Base-by-base conservation (phyloP, 345 rosid genomes). In the Salix dunnii region DNA sequence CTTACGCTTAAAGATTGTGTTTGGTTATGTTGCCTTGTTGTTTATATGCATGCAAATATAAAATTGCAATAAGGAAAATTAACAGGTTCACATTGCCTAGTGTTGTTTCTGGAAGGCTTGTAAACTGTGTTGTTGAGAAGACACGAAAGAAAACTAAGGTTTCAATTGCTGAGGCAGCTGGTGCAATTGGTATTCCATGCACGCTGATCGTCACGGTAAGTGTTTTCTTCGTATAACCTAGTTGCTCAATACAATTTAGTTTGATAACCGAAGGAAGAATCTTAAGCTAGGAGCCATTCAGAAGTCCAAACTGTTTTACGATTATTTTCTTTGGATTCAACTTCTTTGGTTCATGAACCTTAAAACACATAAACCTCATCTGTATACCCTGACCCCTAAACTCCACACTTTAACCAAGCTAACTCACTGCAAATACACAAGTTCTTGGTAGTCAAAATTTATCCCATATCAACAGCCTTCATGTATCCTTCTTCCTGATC, bases 161-260 rank as follows among this genome's bases (percentile, higher is more conserved):
- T 78, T 96, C 98, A 43, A 92, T 94, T 85, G 97, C 96, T 11
- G 94, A 87, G 78, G 99, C 99, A 67, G 97, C 99, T 62, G 84
- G 72, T 78, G 91, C 81, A 73, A 87, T 94, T 42, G 91, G 92
- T 72, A 91, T 96, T 75, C 98, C 99, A 0, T 95, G 98, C 64
- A 87, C 78, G 71, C 78, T 96, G 71, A 92, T 96, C 97, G 97
- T 79, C 99, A 96, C 81, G 99, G 99, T 96, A 83, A 82, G 84
- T 53, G 36, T 65, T 77, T 79, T 71, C 49, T 61, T 55, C 55
- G 49, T 21, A 5, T 25, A 36, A 38, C 4, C 60, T 55, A 9
- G 25, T 66, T 66, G 69, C 38, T 66, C 6, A 21, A 55, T 55
- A 55, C 10, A 1, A 3, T 10, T 55, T 23, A 23, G 23, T 38